Evolutionary conservation across 2,329 filamentous ascomycete genomes (phyloP).

Genomic region (Furcasterigmium sp.): DNA sequence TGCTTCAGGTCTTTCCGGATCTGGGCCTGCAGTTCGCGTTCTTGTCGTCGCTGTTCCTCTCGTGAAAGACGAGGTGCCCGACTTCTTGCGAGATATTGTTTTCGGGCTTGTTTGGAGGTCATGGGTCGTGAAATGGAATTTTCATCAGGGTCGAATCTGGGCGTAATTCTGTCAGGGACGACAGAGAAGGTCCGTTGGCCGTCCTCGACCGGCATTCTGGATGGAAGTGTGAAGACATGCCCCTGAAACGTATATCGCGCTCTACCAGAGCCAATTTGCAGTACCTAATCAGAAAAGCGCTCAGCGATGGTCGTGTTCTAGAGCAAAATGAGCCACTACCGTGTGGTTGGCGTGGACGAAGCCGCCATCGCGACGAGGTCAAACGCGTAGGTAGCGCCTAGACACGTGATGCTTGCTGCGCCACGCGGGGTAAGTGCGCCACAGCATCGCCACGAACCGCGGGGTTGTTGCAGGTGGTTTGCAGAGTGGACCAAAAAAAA

Average conservation of each 20-base stretch:
- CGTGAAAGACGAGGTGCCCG: constrained; percentile 19
- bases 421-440: constrained; percentile 9
- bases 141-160: constrained; percentile 11
- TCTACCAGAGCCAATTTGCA: too few relatives aligned
- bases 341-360: too few relatives aligned
- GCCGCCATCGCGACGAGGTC: too few relatives aligned
- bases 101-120: constrained; percentile 36
- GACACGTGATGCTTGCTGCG: neutral
- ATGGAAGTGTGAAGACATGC: neutral
- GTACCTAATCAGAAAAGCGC: too few relatives aligned
- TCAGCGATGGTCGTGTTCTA: too few relatives aligned
- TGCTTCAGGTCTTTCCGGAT: constrained; percentile 11
- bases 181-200: constrained; percentile 36
- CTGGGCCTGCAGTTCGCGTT: constrained; percentile 19
- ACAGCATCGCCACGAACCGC: constrained; percentile 10
- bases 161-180: constrained; percentile 26
- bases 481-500: neutral
- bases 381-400: too few relatives aligned
- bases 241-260: too few relatives aligned
- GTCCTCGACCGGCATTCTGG: constrained; percentile 27
- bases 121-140: constrained; percentile 22
- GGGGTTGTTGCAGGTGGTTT: constrained; percentile 4
- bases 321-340: too few relatives aligned
- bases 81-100: constrained; percentile 29
- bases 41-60: constrained; percentile 34